A percentile compares a stretch with the other conserved stretches of the same genome.
Conservation (phyloP, 768 basidiomycete species). For the Mycena olivaceomarginata region DNA sequence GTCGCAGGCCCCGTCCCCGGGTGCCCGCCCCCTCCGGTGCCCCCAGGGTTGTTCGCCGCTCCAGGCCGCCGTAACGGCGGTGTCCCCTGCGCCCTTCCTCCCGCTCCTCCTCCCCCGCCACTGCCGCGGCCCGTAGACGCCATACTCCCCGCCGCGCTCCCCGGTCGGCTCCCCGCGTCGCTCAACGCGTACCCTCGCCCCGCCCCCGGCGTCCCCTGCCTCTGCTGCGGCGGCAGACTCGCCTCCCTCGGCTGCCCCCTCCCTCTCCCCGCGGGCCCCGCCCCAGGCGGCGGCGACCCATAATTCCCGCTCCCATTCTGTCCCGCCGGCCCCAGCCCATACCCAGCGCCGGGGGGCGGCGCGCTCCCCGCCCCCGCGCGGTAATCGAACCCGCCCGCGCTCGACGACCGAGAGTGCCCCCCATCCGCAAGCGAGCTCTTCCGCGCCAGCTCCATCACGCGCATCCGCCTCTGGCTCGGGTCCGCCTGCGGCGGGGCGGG, state of each 20-base stretch:
- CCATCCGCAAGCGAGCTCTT: constrained; percentile 42
- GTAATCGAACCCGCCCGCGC: constrained; percentile 40
- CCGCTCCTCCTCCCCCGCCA: constrained; percentile 36
- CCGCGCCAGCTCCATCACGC: constrained; percentile 45
- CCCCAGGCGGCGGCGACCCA: constrained; percentile 44
- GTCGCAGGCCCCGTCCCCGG: constrained; percentile 72
- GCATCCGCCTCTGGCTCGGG: constrained; percentile 31
- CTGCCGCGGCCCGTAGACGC: too few species aligned
- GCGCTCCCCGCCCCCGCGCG: too few species aligned
- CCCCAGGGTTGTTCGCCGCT: constrained; percentile 31
- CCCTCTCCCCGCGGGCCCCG: constrained; percentile 38
- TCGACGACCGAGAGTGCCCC: constrained; percentile 22
- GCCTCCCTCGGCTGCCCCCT: too few species aligned
- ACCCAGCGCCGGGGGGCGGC: constrained; percentile 5
- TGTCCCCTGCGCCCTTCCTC: constrained; percentile 35
- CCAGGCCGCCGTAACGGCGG: constrained; percentile 36
- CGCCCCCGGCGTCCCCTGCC: too few species aligned
- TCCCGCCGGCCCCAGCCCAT: neutral
- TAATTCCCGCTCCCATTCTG: neutral
- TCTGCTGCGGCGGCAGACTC: too few species aligned
- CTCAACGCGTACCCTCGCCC: too few species aligned
- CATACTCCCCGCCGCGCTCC: too few species aligned
- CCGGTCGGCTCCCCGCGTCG: too few species aligned
- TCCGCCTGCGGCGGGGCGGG: constrained; percentile 22
- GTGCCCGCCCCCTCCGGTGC: constrained; percentile 17